Base-by-base conservation (phyloP, 208 protist species). In the Leishmania martiniquensis region DNA sequence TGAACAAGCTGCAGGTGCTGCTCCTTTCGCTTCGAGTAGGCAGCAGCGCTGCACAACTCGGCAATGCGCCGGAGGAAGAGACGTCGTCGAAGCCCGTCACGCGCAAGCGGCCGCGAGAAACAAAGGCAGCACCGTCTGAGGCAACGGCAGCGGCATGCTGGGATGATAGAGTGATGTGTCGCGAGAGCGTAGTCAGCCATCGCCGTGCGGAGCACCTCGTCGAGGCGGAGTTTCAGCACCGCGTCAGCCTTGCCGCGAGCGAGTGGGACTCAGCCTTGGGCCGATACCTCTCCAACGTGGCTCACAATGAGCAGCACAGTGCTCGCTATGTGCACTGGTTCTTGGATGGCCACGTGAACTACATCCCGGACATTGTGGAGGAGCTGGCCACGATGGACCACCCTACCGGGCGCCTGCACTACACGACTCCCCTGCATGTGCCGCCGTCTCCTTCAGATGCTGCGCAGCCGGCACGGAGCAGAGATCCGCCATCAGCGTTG, bases 1-100 rank as follows among this genome's bases (percentile, higher is more conserved):
- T 94, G 60, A 93, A 93, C 69, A 87, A 81, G 20, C 86, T 96
- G 22, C 89, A 96, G 66, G 85, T 88, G 80, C 78, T 91, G 55
- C 77, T 93, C 34, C 69, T 93, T 32, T 49, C 39, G 15, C n/a
- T 84, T 55, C 72, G 66, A 22, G 13, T 22, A 45, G 70, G 22
- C 7, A 72, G 68, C 68, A 9, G n/a, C 45, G 32, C 68, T 20
- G 68, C 47, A 42, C 47, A 25, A 29, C 4, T 34, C 20, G 12
- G 12, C 12, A 22, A 51, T 15, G 17, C 29, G 68, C 45, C 29
- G 10, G 22, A 39, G 70, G 5, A 17, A 1, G 70, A 37, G 45
- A 39, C 37, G 70, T 39, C 29, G 69, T 10, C 45, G 52, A 52
- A 22, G 37, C 4, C 59, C n/a, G 10, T 49, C 25, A 67, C 59